These are phyloP conservation scores for Melampsora americana DNA, from an alignment of 1,284 basidiomycete species.

Conservation along the genomic window DNA sequence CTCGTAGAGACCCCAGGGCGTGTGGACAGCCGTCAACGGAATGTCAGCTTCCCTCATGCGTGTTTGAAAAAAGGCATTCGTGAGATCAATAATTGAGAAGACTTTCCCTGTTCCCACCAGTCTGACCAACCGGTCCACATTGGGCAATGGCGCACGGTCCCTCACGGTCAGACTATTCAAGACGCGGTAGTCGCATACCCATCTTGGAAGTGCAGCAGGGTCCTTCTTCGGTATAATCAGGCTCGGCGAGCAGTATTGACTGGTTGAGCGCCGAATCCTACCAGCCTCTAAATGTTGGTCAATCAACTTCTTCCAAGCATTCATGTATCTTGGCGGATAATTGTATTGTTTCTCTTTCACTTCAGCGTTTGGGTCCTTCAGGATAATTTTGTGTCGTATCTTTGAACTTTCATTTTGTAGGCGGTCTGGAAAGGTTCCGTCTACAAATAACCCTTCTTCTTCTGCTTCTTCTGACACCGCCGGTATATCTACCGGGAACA, in stretches of 20 bases:
- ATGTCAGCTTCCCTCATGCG: conserved; percentile 55
- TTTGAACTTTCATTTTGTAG: conserved; percentile 49
- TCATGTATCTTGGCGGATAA: conserved; percentile 17
- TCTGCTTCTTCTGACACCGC: conserved; percentile 11
- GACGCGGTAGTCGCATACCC: conserved; percentile 44
- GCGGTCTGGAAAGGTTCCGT: conserved; percentile 48
- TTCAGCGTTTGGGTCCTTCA: conserved; percentile 7
- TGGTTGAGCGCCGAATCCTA: conserved; percentile 38
- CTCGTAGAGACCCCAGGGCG: conserved; percentile 56
- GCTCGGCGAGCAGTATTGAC: neutral
- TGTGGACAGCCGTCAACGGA: conserved; percentile 55
- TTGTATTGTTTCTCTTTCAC: conserved; percentile 42
- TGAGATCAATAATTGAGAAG: conserved; percentile 57
- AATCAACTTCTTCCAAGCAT: conserved; percentile 30
- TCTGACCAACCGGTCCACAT: conserved; percentile 10
- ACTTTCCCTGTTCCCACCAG: conserved; percentile 46
- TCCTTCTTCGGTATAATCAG: conserved; percentile 28
- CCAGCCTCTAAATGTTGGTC: conserved; percentile 42
- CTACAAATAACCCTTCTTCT: neutral
- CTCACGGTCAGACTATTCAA: conserved; percentile 45
- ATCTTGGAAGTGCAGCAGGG: conserved; percentile 46
- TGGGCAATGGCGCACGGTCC: conserved; percentile 44
- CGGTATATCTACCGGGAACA: too few species aligned
- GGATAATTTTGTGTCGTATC: neutral
- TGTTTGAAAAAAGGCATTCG: conserved; percentile 57